These are phyloP conservation scores for Rutidosis leptorrhynchoides DNA, from an alignment of 129 eudicot species.

Conservation along the genomic window DNA sequence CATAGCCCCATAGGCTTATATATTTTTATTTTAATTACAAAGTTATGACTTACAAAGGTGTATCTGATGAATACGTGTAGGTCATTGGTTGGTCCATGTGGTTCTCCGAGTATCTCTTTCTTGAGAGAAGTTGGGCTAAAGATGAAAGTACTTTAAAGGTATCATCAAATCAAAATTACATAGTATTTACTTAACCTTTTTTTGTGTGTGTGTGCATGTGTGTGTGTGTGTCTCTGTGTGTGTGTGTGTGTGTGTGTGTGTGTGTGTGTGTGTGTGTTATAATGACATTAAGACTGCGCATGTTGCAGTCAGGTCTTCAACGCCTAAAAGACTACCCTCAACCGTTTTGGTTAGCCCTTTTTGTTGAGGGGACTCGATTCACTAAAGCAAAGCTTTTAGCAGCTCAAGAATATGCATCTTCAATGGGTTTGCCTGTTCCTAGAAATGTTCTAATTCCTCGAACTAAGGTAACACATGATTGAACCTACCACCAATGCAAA, in stretches of 20 bases:
- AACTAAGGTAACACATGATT: too few relatives aligned
- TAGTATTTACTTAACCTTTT: slow-evolving; percentile 4
- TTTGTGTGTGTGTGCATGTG: too few relatives aligned
- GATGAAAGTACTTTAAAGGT: slow-evolving; percentile 89
- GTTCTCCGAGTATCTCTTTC: slow-evolving; percentile 97
- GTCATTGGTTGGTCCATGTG: slow-evolving; percentile 99
- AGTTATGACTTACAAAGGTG: background rate
- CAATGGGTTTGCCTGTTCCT: slow-evolving; percentile 78
- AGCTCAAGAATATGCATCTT: slow-evolving; percentile 89
- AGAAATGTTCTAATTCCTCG: slow-evolving; percentile 92
- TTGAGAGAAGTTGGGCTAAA: slow-evolving; percentile 97
- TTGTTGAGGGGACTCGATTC: slow-evolving; percentile 91
- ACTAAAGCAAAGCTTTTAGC: slow-evolving; percentile 86
- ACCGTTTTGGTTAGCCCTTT: slow-evolving; percentile 93
- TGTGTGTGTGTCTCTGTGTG: too few relatives aligned
- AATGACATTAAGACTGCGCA: slow-evolving; percentile 6
- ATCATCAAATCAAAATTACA: too few relatives aligned
- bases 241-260: too few relatives aligned
- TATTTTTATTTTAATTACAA: background rate
- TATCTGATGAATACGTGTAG: slow-evolving; percentile 43
- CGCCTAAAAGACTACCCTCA: slow-evolving; percentile 77
- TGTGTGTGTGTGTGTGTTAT: too few relatives aligned
- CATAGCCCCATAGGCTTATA: too few relatives aligned
- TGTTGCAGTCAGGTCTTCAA: slow-evolving; percentile 66
- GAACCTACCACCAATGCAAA: too few relatives aligned